Evolutionary conservation across 139 green algal genomes (phyloP).

Genomic region (Chlorella sorokiniana): DNA sequence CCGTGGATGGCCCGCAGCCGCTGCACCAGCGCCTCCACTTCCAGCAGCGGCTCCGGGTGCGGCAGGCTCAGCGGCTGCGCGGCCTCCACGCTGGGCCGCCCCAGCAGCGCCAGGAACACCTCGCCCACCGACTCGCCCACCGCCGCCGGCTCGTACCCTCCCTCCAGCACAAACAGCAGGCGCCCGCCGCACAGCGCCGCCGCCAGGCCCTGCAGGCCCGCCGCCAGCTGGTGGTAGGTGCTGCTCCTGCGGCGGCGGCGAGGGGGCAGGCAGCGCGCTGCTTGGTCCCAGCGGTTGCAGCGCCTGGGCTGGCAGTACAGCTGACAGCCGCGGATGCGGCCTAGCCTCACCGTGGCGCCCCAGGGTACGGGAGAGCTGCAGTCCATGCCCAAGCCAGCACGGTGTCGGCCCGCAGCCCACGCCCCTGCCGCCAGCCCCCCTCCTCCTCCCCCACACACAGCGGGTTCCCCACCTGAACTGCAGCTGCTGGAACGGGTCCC

Average conservation of each 20-base stretch:
- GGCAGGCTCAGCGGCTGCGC: not conserved
- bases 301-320: too few species aligned
- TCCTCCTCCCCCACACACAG: not conserved
- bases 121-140: conserved; percentile 33
- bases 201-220: conserved; percentile 9
- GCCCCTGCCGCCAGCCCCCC: too few species aligned
- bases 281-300: too few species aligned
- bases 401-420: too few species aligned
- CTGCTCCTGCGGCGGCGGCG: not conserved
- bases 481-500: conserved; percentile 74
- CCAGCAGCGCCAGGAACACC: conserved; percentile 31
- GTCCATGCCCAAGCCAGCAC: too few species aligned
- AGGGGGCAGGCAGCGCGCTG: too few species aligned
- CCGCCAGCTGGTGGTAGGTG: conserved; percentile 25
- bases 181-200: conserved; percentile 27
- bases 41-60: conserved; percentile 7
- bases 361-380: too few species aligned
- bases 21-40: conserved; percentile 17
- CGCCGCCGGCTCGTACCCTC: conserved; percentile 38
- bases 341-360: too few species aligned
- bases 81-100: conserved; percentile 16
- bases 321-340: too few species aligned
- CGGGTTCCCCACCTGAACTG: conserved; percentile 11
- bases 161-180: conserved; percentile 41
- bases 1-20: conserved; percentile 17